Evolutionary conservation across 768 basidiomycete species (phyloP).

Genomic region (Lanmaoa rubissima): DNA sequence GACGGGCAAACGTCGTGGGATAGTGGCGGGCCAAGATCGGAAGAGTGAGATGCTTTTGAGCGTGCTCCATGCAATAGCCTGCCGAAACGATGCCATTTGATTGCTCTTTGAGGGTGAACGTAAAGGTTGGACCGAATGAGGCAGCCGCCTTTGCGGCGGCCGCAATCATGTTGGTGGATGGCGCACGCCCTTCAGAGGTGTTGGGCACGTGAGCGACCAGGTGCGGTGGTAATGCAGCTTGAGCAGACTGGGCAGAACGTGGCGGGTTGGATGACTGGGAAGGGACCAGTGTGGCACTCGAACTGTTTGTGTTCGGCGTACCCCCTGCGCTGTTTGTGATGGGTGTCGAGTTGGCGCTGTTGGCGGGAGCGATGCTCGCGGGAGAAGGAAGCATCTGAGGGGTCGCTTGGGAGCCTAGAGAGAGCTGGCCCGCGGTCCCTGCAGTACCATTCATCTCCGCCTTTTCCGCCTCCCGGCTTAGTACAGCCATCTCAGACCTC

Average conservation of each 20-base stretch:
- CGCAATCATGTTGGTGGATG: slow-evolving; percentile 27
- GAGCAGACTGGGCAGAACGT: slow-evolving; percentile 25
- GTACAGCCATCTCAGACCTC: slow-evolving; percentile 31
- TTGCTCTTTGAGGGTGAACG: slow-evolving; percentile 30
- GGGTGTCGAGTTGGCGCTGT: slow-evolving; percentile 77
- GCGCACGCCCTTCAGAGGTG: slow-evolving; percentile 29
- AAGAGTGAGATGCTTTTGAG: slow-evolving; percentile 59
- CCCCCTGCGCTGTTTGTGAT: slow-evolving; percentile 52
- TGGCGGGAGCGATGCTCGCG: slow-evolving; percentile 62
- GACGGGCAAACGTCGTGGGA: slow-evolving; percentile 71
- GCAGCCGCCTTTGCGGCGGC: slow-evolving; percentile 32
- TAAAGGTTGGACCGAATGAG: slow-evolving; percentile 27
- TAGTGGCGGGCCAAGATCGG: slow-evolving; percentile 68
- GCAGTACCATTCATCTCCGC: slow-evolving; percentile 33
- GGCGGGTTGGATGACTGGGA: slow-evolving; percentile 28
- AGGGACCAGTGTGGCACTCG: slow-evolving; percentile 22
- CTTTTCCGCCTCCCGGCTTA: slow-evolving; percentile 36
- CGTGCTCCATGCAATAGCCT: slow-evolving; percentile 40
- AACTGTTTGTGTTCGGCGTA: slow-evolving; percentile 47
- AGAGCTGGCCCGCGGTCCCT: slow-evolving; percentile 25
- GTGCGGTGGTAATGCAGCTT: slow-evolving; percentile 44
- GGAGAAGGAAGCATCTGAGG: slow-evolving; percentile 82
- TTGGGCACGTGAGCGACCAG: slow-evolving; percentile 29
- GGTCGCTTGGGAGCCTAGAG: slow-evolving; percentile 38
- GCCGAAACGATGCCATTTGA: slow-evolving; percentile 42